Percentiles rank a stretch among this genome's conserved stretches.
phyloP scores from a whole-genome alignment of 805 yeast species.

The Kodamaea jinghongensis region DNA sequence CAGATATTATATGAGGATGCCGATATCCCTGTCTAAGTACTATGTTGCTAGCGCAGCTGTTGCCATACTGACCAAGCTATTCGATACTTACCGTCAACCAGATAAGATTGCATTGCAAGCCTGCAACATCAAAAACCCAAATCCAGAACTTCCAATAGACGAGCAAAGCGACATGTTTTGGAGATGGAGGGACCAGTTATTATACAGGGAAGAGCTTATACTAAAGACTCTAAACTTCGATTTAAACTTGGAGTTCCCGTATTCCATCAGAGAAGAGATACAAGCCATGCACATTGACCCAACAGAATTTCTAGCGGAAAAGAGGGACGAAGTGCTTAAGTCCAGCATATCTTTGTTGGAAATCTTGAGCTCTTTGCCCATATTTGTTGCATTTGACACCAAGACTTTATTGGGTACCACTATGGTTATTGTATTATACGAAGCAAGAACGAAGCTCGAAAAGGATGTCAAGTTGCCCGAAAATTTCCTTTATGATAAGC shows the following conservation, averaged over 20 bases:
- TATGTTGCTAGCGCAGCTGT: constrained; percentile 44
- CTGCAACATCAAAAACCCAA: constrained; percentile 33
- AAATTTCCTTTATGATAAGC: constrained; percentile 14
- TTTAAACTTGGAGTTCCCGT: constrained; percentile 38
- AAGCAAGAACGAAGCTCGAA: constrained; percentile 19
- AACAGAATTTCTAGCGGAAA: constrained; percentile 6
- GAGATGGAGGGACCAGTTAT: constrained; percentile 45
- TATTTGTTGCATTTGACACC: constrained; percentile 34
- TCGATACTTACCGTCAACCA: constrained; percentile 43
- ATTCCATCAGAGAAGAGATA: constrained; percentile 23
- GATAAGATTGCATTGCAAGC: constrained; percentile 42
- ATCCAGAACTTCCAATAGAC: constrained; percentile 25
- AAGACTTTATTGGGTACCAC: constrained; percentile 31
- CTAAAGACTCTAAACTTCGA: constrained; percentile 39
- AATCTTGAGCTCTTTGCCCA: constrained; percentile 36
- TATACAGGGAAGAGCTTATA: constrained; percentile 42
- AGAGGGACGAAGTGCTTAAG: constrained; percentile 20
- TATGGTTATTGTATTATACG: constrained; percentile 21
- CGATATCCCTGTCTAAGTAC: constrained; percentile 43
- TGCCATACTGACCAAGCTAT: constrained; percentile 41
- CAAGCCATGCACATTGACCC: neutral
- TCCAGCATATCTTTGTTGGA: constrained; percentile 36
- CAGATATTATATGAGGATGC: constrained; percentile 40
- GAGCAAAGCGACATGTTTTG: constrained; percentile 42
- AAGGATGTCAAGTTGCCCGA: constrained; percentile 18